phyloP scores from a whole-genome alignment of 768 basidiomycete species.

The Tylopilus sp. region DNA sequence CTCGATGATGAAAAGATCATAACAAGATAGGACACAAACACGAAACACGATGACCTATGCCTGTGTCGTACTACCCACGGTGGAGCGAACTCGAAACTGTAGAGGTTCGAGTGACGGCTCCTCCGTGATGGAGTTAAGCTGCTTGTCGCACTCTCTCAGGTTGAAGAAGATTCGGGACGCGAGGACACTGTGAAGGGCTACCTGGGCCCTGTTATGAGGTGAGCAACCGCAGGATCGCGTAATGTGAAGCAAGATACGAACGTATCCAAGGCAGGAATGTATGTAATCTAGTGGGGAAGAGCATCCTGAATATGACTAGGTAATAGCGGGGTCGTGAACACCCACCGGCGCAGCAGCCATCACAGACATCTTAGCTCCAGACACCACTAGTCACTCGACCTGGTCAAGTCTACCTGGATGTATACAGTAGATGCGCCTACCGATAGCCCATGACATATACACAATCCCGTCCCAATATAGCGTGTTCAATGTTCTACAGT shows the following conservation, averaged over 20 bases:
- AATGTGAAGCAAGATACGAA: constrained; percentile 6
- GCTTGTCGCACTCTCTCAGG: constrained; percentile 14
- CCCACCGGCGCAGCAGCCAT: constrained; percentile 21
- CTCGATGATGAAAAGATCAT: too few relatives aligned
- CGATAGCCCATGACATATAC: constrained; percentile 24
- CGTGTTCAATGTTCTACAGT: constrained; percentile 17
- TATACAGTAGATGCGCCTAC: constrained; percentile 2
- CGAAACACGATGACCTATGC: too few relatives aligned
- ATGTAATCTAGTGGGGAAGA: constrained; percentile 9
- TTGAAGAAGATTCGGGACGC: too few relatives aligned
- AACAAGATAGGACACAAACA: neutral
- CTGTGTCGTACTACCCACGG: neutral
- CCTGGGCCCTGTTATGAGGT: constrained; percentile 22
- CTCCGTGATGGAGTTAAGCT: neutral
- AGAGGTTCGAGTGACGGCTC: constrained; percentile 10
- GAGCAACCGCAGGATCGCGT: neutral
- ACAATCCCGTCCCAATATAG: constrained; percentile 27
- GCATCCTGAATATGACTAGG: neutral
- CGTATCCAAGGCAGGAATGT: constrained; percentile 20
- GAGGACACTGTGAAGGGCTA: constrained; percentile 26
- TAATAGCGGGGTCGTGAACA: neutral
- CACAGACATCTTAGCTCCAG: constrained; percentile 12
- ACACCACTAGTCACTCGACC: constrained; percentile 9
- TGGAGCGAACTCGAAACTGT: neutral
- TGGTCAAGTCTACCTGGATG: neutral